Conservation (phyloP, 2,329 filamentous ascomycete species). For the Alternaria consortialis region DNA sequence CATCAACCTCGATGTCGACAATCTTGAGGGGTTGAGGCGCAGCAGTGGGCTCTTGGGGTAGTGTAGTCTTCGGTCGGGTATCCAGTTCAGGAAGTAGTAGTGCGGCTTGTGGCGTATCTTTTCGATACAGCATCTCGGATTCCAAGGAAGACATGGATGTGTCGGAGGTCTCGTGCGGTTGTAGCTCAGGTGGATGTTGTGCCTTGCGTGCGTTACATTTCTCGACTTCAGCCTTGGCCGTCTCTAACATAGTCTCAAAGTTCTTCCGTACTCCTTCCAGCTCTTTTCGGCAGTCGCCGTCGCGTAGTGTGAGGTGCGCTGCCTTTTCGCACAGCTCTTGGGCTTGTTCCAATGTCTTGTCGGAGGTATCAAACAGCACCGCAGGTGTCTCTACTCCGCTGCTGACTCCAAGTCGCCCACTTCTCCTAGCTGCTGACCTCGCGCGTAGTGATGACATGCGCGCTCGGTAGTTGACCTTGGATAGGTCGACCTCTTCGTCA, state of each 20-base stretch:
- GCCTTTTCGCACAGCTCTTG: conserved; percentile 85
- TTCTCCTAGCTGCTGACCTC: conserved; percentile 29
- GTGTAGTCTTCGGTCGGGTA: conserved; percentile 12
- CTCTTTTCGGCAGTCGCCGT: conserved; percentile 83
- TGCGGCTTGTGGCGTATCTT: conserved; percentile 25
- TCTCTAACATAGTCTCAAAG: conserved; percentile 69
- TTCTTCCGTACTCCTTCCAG: conserved; percentile 73
- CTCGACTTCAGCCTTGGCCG: conserved; percentile 59
- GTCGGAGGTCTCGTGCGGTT: conserved; percentile 27
- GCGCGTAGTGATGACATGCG: conserved; percentile 46
- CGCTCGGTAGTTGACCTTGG: conserved; percentile 51
- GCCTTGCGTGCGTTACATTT: conserved; percentile 34
- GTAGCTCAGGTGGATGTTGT: conserved; percentile 18
- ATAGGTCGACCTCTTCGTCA: conserved; percentile 37
- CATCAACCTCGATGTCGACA: conserved; percentile 50
- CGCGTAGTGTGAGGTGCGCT: conserved; percentile 87
- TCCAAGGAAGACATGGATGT: conserved; percentile 28
- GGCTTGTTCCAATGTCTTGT: conserved; percentile 80
- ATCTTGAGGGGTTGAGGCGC: conserved; percentile 26
- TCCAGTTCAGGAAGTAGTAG: conserved; percentile 14
- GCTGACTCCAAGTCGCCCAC: conserved; percentile 14
- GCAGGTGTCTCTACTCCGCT: conserved; percentile 27
- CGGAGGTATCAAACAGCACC: conserved; percentile 68
- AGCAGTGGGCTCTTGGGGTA: conserved; percentile 12
- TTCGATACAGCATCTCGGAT: conserved; percentile 25